Base-by-base conservation (phyloP, 495 filamentous ascomycete species). In the Penicillium steckii region DNA sequence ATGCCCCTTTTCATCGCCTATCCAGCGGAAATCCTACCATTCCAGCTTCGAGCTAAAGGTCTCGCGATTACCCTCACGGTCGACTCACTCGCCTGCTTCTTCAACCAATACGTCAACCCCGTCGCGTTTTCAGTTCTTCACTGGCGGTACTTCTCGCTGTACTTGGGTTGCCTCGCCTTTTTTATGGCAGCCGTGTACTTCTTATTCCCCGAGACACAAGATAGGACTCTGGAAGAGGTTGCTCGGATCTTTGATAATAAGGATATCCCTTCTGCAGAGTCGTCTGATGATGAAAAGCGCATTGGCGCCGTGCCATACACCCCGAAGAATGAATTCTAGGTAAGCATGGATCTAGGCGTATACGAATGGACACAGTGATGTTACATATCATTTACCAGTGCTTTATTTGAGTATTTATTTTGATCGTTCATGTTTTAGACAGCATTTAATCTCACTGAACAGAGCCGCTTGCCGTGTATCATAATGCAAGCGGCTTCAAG, bases 21-120 rank as follows among this genome's bases (percentile, higher is more conserved):
- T 53, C 77, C 80, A 1, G 73, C 85, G 13, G 86, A 89, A 71
- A 80, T 89, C 21, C 68, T 87, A 8, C 84, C 85, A 0, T 90
- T 83, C 65, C 78, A 81, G 35, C 72, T 89, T 43, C 80, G 85
- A 15, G 83, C 85, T 12, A 90, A 88, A 72, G 85, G 86, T 19
- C 80, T 88, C 70, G 83, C 86, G 67, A 69, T 84, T 43, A 79
- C 79, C 64, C 78, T 82, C 46, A 73, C 85, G 18, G 79, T 75
- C 8, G 77, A 83, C 33, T 77, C 85, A 46, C 73, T 79, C 10
- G 72, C 82, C 15, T 72, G 84, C 26, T 80, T 80, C 13, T 73
- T 85, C 45, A 78, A 78, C 52, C 75, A 78, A 67, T 81, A 70
- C 30, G 83, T 82, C 51, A 85, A 86, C 66, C 82, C 82, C 0